Base-by-base conservation (phyloP, 192 early-diverging fungal genomes). In the Linnemannia exigua region DNA sequence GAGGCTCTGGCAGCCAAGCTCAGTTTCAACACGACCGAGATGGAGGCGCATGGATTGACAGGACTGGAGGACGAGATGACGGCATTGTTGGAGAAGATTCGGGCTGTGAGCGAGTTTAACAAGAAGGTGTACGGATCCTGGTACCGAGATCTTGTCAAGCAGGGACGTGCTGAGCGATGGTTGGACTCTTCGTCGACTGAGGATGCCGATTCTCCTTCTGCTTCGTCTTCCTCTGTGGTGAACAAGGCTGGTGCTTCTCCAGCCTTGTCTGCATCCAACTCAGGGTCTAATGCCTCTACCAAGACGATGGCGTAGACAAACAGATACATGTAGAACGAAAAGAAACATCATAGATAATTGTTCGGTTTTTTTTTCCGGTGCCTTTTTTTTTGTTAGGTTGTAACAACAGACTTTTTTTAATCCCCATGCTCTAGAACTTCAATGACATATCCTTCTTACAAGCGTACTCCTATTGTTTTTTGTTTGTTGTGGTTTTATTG, bases 11-110 rank as follows among this genome's bases (percentile, higher is more conserved):
- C 84, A 15, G 78, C 77, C 33, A 86, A 86, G 31, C 66, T 86
- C 20, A 86, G 84, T 52, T 86, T 86, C 70, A 80, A 86, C 66
- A 51, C 79, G 5, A 38, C 70, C 31, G 84, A 86, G 78, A 86
- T 86, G 84, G 84, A 86, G 36, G 84, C 84, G 9, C 84, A 86
- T 77, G 84, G 84, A 19, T 67, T 86, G 84, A 86, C 84, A 1
- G 84, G 84, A 5, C 47, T 86, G 2, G 84, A 86, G 46, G 84
- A 86, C 51, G 84, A 86, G 84, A 86, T 86, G 84, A 63, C 52
- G 52, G 84, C 77, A n/a, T 41, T 86, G 46, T 70, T 86, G 68
- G 84, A 86, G 61, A 86, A 86, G 78, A 79, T 86, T 17, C 69
- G 84, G 46, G 78, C 78, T 7, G 77, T 86, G 44, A 72, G 68